phyloP scores from a whole-genome alignment of 805 yeast species.

The Isabelozyma rhagii region DNA sequence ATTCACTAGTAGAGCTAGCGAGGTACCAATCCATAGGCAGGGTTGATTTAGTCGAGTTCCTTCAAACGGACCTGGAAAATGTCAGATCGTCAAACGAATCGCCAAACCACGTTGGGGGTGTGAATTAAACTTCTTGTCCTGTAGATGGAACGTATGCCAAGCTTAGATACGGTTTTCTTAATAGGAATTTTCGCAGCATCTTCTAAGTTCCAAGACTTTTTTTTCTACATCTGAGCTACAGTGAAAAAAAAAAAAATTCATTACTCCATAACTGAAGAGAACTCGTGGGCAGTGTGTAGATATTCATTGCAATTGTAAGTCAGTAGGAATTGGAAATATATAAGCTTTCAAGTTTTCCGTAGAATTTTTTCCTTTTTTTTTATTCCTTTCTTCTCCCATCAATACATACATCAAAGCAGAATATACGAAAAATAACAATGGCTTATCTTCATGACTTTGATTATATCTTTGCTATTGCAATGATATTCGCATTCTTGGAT shows the following conservation, averaged over 20 bases:
- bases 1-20: too few relatives aligned
- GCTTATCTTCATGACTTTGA: slow-evolving; percentile 53
- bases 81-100: too few relatives aligned
- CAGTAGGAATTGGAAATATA: neutral
- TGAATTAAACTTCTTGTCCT: too few relatives aligned
- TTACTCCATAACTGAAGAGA: neutral
- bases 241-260: neutral
- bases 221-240: neutral
- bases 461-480: slow-evolving; percentile 65
- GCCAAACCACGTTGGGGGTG: too few relatives aligned
- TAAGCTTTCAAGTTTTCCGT: neutral
- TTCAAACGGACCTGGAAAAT: too few relatives aligned
- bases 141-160: neutral
- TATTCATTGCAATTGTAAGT: neutral
- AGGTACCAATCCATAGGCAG: too few relatives aligned
- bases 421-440: slow-evolving; percentile 15
- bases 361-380: neutral
- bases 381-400: neutral
- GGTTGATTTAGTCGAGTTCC: too few relatives aligned
- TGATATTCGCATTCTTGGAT: slow-evolving; percentile 71
- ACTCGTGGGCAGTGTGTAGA: neutral
- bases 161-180: neutral
- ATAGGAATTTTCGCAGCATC: neutral
- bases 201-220: neutral
- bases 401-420: neutral